A percentile compares a stretch with the other conserved stretches of the same genome.
Evolutionary conservation across 495 filamentous ascomycete genomes (phyloP).

Genomic region (Xylaria acuta): DNA sequence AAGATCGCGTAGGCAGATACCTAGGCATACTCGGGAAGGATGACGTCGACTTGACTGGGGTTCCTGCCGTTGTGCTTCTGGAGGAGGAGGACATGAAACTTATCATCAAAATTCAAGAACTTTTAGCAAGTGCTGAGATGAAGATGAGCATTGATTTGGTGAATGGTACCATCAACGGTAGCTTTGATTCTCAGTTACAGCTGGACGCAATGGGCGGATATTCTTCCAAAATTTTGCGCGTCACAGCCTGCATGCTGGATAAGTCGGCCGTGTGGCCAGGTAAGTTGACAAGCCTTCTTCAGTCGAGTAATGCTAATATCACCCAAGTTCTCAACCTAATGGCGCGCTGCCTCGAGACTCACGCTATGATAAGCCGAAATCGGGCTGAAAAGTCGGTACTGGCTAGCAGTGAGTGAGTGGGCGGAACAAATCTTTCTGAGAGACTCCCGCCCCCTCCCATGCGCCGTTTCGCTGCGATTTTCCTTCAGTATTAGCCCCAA

Average conservation of each 20-base stretch:
- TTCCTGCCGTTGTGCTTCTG: conserved; percentile 85
- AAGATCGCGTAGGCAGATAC: conserved; percentile 90
- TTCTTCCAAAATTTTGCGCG: conserved; percentile 82
- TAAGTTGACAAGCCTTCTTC: conserved; percentile 50
- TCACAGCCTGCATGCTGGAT: conserved; percentile 89
- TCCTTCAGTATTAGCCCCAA: conserved; percentile 4
- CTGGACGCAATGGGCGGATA: conserved; percentile 72
- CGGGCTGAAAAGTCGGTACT: conserved; percentile 70
- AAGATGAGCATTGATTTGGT: conserved; percentile 71
- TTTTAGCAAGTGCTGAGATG: conserved; percentile 76
- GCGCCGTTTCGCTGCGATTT: conserved; percentile 17
- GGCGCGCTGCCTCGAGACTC: conserved; percentile 82
- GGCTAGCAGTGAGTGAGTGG: conserved; percentile 36
- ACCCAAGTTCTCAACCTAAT: conserved; percentile 80
- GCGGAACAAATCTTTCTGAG: background rate
- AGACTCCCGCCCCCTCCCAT: background rate
- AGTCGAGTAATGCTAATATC: conserved; percentile 6
- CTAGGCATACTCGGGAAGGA: conserved; percentile 87
- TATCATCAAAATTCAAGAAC: conserved; percentile 81
- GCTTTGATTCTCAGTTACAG: conserved; percentile 59
- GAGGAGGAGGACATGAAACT: conserved; percentile 93
- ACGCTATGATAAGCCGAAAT: conserved; percentile 78
- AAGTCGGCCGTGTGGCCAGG: conserved; percentile 92
- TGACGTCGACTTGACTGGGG: conserved; percentile 74
- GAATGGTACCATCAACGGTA: conserved; percentile 50